Conservation (phyloP, 106 monocot genomes). For the Dendrobium chrysotoxum region DNA sequence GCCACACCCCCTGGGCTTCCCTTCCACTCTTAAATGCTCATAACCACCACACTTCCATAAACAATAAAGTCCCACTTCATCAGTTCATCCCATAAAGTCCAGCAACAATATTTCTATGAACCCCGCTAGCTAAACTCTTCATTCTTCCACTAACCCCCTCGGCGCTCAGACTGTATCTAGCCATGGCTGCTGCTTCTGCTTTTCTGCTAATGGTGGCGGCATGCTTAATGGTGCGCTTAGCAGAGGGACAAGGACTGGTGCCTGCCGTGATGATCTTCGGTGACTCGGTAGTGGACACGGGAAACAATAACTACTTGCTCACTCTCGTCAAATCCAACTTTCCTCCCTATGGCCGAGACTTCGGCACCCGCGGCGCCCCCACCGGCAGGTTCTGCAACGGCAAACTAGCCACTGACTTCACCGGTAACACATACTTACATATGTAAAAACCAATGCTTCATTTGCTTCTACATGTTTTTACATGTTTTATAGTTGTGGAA, state of each 20-base stretch:
- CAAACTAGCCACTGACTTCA: conserved; percentile 78
- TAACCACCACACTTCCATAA: not conserved
- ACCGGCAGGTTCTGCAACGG: conserved; percentile 94
- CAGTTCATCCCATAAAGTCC: not conserved
- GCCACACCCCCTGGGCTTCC: not conserved
- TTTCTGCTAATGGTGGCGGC: not conserved
- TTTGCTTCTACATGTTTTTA: not conserved
- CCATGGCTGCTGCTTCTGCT: conserved; percentile 1
- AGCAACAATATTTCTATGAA: not conserved
- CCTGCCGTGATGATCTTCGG: conserved; percentile 79
- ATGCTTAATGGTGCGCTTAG: not conserved
- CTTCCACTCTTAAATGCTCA: not conserved
- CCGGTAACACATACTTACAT: conserved; percentile 41
- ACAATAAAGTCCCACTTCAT: too few relatives aligned
- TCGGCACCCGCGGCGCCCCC: conserved; percentile 23
- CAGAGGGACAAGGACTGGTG: conserved; percentile 45
- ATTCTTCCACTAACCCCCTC: not conserved
- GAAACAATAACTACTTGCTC: conserved; percentile 71
- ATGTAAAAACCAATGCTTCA: too few relatives aligned
- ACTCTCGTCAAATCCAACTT: conserved; percentile 72
- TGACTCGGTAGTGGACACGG: conserved; percentile 72
- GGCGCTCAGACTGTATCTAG: too few relatives aligned
- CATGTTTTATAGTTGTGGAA: not conserved
- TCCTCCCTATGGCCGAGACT: conserved; percentile 88
- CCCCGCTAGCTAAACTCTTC: not conserved